Evolutionary conservation across 768 basidiomycete species (phyloP), one percentile per base, ranked within the genome.

Genomic region (Suillus alpinus): DNA sequence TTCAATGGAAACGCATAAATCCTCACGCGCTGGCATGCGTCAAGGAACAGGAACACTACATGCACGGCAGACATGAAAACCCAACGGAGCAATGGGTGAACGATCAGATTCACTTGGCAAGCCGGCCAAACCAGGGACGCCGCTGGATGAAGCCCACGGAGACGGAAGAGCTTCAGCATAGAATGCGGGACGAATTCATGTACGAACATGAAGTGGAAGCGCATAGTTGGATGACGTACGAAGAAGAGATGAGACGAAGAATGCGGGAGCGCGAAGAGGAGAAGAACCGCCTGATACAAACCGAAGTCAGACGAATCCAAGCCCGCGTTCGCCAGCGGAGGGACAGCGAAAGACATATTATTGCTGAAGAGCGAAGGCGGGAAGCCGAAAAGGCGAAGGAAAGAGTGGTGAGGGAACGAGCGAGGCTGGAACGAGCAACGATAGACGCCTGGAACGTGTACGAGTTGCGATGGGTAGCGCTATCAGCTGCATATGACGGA

Each of bases 11-110:
- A 62, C 72, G 71, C 49, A 66, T 69, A 57, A 65, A 71, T 23
- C 53, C 68, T 49, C 66, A 75, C 62, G 68, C 65, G 26, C 71
- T 70, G 59, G 67, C 76, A 31, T 76, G 79, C 77, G 82, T 82
- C 7, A 76, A 79, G 55, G 81, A 86, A 61, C 84, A 87, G 70
- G 82, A 83, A 63, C 72, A 75, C 46, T 69, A 75, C 59, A 75
- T 75, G 49, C 74, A 77, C 59, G 76, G 75, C 49, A 78, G 76
- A 59, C 75, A 78, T 62, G 78, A 76, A 63, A 77, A 77, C 67
- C 83, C 80, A 65, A 85, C 84, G 36, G 83, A 87, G 57, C 79
- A 82, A 58, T 90, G 90, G 89, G 83, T 89, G 53, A 71, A 79
- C 51, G 80, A 85, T 65, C 86, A 85, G 71, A 69, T 78, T 52